Evolutionary conservation across 805 yeast species (phyloP).

Genomic region (Blastobotrys robertii): DNA sequence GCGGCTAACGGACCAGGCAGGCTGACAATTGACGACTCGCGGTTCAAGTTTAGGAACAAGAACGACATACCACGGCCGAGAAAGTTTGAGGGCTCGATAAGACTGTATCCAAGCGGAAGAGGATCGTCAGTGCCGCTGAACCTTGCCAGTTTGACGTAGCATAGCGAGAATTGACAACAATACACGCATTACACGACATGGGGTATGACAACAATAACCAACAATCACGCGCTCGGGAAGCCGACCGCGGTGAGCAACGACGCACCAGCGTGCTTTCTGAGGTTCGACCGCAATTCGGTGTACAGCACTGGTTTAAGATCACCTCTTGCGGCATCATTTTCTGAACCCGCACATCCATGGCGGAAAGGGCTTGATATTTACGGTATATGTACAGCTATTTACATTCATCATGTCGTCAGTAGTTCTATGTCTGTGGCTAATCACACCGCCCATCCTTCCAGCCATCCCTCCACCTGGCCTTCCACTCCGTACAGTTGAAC

Average conservation of each 20-base stretch:
- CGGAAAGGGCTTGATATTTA: too few species aligned
- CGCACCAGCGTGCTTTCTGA: too few species aligned
- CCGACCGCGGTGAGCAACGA: too few species aligned
- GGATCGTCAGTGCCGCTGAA: constrained; percentile 87
- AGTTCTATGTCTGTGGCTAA: constrained; percentile 11
- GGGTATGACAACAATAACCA: too few species aligned
- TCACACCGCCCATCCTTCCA: constrained; percentile 64
- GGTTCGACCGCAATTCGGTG: too few species aligned
- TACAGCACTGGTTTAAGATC: too few species aligned
- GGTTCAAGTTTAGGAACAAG: constrained; percentile 61
- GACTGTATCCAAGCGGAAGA: constrained; percentile 90
- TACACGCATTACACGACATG: too few species aligned
- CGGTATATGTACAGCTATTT: constrained; percentile 2
- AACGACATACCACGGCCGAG: constrained; percentile 82
- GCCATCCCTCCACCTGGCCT: constrained; percentile 89
- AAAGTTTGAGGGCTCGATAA: constrained; percentile 55
- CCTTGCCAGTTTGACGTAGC: constrained; percentile 31
- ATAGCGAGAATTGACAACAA: too few species aligned
- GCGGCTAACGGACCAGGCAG: constrained; percentile 4
- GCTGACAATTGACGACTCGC: constrained; percentile 54
- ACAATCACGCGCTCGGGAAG: too few species aligned
- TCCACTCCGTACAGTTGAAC: constrained; percentile 87
- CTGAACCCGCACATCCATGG: too few species aligned
- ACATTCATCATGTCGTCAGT: constrained; percentile 2
- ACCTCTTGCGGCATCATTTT: too few species aligned